Percentiles rank a stretch among this genome's conserved stretches.
Conservation (phyloP, 2,329 filamentous ascomycete species). For the Chaetomium olivaceum region DNA sequence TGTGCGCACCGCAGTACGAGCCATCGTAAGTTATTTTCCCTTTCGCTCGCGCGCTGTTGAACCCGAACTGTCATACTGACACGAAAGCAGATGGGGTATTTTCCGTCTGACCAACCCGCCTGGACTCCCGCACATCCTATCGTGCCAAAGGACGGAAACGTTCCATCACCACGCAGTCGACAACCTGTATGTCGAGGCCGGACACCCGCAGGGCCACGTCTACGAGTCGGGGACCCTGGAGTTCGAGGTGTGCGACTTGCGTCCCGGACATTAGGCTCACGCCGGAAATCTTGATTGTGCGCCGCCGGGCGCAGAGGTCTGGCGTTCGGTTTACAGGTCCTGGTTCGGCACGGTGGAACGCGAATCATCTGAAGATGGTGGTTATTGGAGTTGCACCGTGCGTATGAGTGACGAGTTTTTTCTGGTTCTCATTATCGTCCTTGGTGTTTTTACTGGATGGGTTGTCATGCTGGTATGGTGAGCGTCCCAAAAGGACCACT, state of each 20-base stretch:
- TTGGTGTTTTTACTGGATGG: not conserved
- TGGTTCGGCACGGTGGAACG: not conserved
- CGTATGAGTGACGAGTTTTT: not conserved
- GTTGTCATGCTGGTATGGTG: not conserved
- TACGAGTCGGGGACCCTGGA: conserved; percentile 66
- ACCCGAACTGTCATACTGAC: not conserved
- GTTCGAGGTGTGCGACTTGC: conserved; percentile 58
- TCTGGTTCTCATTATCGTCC: not conserved
- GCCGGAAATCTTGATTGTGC: not conserved
- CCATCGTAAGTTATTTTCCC: conserved; percentile 64
- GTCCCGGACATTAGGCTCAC: conserved; percentile 33
- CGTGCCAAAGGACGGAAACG: conserved; percentile 73
- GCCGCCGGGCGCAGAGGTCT: too few relatives aligned
- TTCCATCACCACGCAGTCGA: conserved; percentile 74
- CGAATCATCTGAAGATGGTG: not conserved
- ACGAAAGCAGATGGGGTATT: conserved; percentile 71
- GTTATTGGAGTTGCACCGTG: not conserved
- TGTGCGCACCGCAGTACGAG: conserved; percentile 81
- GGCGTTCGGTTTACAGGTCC: not conserved
- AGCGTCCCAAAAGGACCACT: not conserved
- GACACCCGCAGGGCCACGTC: conserved; percentile 66
- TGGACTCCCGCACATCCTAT: conserved; percentile 79
- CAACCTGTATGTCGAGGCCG: conserved; percentile 76
- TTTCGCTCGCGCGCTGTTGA: not conserved
- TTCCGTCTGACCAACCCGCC: conserved; percentile 94